Conservation (phyloP, 805 yeast genomes). For the Zygosaccharomyces bailii region DNA sequence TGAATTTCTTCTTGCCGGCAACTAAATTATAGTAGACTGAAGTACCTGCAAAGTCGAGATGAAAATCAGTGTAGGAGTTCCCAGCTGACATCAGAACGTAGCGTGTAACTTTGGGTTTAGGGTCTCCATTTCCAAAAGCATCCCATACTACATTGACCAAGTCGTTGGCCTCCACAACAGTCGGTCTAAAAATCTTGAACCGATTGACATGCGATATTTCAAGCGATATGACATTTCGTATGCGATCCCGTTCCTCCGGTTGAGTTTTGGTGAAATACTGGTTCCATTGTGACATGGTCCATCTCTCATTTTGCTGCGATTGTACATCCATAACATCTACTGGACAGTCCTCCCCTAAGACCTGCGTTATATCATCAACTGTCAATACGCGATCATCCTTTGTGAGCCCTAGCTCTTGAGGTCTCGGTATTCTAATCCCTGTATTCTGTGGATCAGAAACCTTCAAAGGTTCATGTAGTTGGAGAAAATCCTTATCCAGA, state of each 20-base stretch:
- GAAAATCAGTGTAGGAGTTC: conserved; percentile 83
- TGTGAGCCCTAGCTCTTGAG: conserved; percentile 14
- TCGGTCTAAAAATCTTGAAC: conserved; percentile 60
- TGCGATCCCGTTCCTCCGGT: conserved; percentile 51
- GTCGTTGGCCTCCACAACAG: conserved; percentile 60
- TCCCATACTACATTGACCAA: conserved; percentile 69
- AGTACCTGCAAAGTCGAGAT: conserved; percentile 88
- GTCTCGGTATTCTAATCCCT: conserved; percentile 21
- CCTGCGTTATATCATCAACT: conserved; percentile 34
- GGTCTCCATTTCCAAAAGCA: conserved; percentile 13
- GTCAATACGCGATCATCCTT: conserved; percentile 13
- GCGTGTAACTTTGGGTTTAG: conserved; percentile 60
- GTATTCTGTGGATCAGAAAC: conserved; percentile 24
- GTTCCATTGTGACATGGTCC: conserved; percentile 73
- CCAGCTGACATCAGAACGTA: conserved; percentile 84
- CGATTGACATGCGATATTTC: conserved; percentile 60
- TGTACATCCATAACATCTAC: conserved; percentile 88
- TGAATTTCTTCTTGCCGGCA: conserved; percentile 68
- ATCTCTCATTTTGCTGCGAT: conserved; percentile 60
- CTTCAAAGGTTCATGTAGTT: conserved; percentile 22
- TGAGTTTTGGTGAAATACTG: conserved; percentile 55
- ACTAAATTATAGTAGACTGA: conserved; percentile 84
- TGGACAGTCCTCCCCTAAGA: conserved; percentile 58
- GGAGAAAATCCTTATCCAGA: conserved; percentile 19
- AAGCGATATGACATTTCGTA: conserved; percentile 75